These are phyloP conservation scores for Amanita phalloides DNA, from an alignment of 768 basidiomycete species.

Conservation along the genomic window DNA sequence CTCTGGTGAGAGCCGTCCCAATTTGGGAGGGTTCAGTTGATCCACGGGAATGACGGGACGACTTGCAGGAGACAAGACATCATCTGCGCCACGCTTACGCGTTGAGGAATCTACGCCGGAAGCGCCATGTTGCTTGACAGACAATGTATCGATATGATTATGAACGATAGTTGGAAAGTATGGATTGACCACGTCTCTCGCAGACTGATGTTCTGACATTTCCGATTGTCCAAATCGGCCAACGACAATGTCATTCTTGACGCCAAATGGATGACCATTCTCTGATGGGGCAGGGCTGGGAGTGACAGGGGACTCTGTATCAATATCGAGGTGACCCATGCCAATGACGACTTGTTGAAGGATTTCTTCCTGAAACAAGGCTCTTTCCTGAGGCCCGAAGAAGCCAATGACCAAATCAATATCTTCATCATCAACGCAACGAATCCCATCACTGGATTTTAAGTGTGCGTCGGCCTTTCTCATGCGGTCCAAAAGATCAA, in stretches of 20 bases:
- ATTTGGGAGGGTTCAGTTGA: constrained; percentile 1
- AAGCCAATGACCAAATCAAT: constrained; percentile 25
- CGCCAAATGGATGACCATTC: neutral
- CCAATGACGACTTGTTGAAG: constrained; percentile 83
- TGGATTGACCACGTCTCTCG: constrained; percentile 28
- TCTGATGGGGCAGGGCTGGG: neutral
- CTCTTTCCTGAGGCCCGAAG: constrained; percentile 45
- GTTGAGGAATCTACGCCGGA: neutral
- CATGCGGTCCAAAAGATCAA: constrained; percentile 66
- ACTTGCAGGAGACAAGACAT: no score
- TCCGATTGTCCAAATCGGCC: neutral
- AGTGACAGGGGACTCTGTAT: constrained; percentile 12
- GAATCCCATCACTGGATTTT: constrained; percentile 7
- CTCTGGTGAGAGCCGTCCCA: constrained; percentile 2
- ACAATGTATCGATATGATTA: neutral
- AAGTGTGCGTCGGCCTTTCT: constrained; percentile 38
- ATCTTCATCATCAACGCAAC: constrained; percentile 20
- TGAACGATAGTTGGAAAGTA: constrained; percentile 35
- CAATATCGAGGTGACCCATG: constrained; percentile 60
- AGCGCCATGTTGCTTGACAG: neutral
- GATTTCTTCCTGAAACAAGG: constrained; percentile 71
- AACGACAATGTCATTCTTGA: neutral
- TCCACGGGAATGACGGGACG: neutral
- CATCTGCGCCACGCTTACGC: neutral
- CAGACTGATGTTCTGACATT: neutral